Percentiles rank a stretch among this genome's conserved stretches.
Evolutionary conservation across 306 rosid species (phyloP).

Genomic region (Neltuma alba): DNA sequence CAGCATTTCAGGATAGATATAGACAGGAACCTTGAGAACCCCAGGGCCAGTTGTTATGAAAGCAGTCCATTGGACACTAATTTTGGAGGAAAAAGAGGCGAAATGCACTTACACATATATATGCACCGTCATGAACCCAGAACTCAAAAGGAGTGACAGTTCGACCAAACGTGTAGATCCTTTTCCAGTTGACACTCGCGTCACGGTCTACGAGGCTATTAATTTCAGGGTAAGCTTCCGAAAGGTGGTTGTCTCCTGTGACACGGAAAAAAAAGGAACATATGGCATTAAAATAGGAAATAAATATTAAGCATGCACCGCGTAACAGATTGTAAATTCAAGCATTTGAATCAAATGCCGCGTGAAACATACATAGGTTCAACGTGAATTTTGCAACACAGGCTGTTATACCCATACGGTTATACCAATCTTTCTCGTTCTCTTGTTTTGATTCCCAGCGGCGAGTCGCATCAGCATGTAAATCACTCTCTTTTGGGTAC

Average conservation of each 20-base stretch:
- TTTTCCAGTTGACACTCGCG: neutral
- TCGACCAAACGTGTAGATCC: conserved; percentile 31
- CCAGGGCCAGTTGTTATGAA: neutral
- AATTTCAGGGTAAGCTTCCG: conserved; percentile 27
- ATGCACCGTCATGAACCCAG: conserved; percentile 23
- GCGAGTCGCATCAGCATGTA: neutral
- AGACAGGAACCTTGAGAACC: neutral
- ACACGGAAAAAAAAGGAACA: conserved; percentile 23
- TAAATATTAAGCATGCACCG: conserved; percentile 10
- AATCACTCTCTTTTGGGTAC: neutral
- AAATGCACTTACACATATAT: neutral
- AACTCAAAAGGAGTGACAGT: conserved; percentile 30
- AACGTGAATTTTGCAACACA: conserved; percentile 33
- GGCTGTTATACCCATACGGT: neutral
- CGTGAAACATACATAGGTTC: conserved; percentile 36
- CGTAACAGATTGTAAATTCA: conserved; percentile 37
- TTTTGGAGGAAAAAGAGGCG: neutral
- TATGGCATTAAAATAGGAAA: neutral
- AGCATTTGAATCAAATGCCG: conserved; percentile 42
- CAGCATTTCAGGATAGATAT: too few species aligned
- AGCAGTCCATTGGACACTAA: neutral
- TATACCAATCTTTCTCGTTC: neutral
- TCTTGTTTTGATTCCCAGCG: conserved; percentile 12
- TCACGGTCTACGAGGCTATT: neutral
- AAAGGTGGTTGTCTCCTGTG: conserved; percentile 8